Percentiles rank a stretch among this genome's conserved stretches.
Conservation (phyloP, 805 yeast species). For the Cyberlindnera galapagoensis region DNA sequence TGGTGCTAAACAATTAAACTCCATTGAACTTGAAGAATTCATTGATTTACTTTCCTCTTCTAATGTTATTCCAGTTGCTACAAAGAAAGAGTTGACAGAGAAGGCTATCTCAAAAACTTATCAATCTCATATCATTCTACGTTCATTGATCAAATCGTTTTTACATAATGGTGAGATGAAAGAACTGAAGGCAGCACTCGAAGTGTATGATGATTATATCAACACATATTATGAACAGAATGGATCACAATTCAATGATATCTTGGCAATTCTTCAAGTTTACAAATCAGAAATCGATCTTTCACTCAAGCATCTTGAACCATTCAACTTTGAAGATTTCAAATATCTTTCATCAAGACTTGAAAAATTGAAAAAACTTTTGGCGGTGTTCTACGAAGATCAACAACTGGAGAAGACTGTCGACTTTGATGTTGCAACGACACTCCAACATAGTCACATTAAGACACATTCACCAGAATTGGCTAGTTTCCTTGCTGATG, state of each 20-base stretch:
- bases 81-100: conserved; percentile 20
- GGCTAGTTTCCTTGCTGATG: conserved; percentile 2
- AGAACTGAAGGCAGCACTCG: conserved; percentile 29
- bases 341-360: conserved; percentile 7
- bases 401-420: conserved; percentile 5
- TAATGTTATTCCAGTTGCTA: conserved; percentile 13
- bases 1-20: conserved; percentile 31
- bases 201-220: conserved; percentile 36
- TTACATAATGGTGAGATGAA: conserved; percentile 12
- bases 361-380: conserved; percentile 7
- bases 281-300: conserved; percentile 8
- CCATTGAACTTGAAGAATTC: conserved; percentile 28
- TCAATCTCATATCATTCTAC: conserved; percentile 33
- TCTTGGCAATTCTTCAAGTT: conserved; percentile 24
- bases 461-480: conserved; percentile 1
- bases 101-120: conserved; percentile 37
- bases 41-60: conserved; percentile 22
- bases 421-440: conserved; percentile 3
- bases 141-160: conserved; percentile 30
- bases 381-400: conserved; percentile 9
- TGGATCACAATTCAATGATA: conserved; percentile 29
- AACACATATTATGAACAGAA: conserved; percentile 32
- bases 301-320: background rate
- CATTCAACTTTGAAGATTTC: conserved; percentile 7
- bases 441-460: conserved; percentile 1